Conservation (phyloP, 306 rosid genomes). For the Crotalaria pallida region DNA sequence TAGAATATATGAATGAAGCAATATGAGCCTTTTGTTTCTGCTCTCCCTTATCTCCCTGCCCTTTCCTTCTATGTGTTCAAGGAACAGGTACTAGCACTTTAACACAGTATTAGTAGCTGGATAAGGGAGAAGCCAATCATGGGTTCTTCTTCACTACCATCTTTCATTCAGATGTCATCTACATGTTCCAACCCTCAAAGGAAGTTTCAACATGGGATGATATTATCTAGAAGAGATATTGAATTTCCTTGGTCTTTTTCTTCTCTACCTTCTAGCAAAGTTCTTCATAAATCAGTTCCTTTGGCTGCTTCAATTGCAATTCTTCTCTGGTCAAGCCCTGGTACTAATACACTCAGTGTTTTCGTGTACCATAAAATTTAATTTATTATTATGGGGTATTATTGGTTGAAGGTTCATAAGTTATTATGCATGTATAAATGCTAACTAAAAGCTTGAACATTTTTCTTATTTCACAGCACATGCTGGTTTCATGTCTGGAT, state of each 20-base stretch:
- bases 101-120: too few species aligned
- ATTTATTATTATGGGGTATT: background rate
- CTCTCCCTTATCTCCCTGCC: conserved; percentile 24
- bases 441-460: background rate
- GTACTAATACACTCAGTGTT: conserved; percentile 19
- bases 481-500: conserved; percentile 89
- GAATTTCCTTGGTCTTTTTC: conserved; percentile 16
- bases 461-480: conserved; percentile 48
- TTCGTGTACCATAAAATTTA: background rate
- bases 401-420: background rate
- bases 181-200: conserved; percentile 11
- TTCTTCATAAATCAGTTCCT: conserved; percentile 56
- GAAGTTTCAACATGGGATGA: conserved; percentile 23
- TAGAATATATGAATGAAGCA: background rate
- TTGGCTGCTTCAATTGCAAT: conserved; percentile 68
- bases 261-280: conserved; percentile 20
- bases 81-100: background rate
- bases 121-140: conserved; percentile 37
- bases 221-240: conserved; percentile 4
- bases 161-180: conserved; percentile 37
- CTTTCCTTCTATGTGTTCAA: background rate
- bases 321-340: conserved; percentile 74
- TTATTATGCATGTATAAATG: background rate
- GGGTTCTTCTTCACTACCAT: conserved; percentile 52
- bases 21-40: conserved; percentile 26